Evolutionary conservation across 306 rosid genomes (phyloP).

Genomic region (Pueraria montana): DNA sequence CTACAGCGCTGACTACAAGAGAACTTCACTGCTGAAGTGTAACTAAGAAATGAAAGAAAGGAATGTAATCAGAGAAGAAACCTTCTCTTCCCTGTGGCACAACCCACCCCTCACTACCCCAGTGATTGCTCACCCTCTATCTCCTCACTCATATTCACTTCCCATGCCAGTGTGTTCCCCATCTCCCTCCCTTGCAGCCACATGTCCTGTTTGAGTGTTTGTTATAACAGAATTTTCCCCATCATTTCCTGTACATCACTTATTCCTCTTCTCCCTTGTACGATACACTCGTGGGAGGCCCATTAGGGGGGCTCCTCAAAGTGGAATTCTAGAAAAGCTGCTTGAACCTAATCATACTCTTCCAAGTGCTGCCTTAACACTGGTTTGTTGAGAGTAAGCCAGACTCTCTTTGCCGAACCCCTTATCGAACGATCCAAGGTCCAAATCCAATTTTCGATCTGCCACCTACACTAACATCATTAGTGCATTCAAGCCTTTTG

Average conservation of each 20-base stretch:
- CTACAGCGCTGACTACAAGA: neutral
- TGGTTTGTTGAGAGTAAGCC: neutral
- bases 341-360: no score
- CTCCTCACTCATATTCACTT: neutral
- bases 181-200: neutral
- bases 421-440: no score
- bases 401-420: no score
- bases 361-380: no score
- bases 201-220: neutral
- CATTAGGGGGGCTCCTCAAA: no score
- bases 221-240: no score
- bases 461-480: neutral
- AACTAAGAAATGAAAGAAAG: neutral
- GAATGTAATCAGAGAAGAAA: constrained; percentile 2
- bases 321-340: no score
- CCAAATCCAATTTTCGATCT: neutral
- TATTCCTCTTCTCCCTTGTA: no score
- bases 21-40: neutral
- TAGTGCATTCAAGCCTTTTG: neutral
- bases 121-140: neutral
- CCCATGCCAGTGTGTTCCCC: neutral
- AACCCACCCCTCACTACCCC: neutral
- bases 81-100: neutral
- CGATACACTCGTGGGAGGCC: no score
- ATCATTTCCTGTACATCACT: no score